Evolutionary conservation across 1,284 basidiomycete species (phyloP).

Genomic region (Agroathelia rolfsii): DNA sequence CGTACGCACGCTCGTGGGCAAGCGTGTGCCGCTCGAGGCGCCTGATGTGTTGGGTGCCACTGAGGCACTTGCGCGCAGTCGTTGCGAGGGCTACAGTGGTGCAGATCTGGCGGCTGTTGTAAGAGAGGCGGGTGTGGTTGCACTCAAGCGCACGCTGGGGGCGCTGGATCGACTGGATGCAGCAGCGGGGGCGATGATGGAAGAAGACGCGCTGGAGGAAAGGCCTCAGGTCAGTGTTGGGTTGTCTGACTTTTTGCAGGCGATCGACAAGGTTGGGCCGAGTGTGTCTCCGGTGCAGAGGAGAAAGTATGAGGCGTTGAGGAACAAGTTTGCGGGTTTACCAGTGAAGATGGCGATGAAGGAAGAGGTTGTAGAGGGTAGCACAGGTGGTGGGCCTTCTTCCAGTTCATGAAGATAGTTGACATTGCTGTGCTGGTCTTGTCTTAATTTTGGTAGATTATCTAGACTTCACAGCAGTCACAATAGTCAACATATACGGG

Average conservation of each 20-base stretch:
- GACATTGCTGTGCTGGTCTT: no score
- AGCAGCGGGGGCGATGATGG: constrained; percentile 12
- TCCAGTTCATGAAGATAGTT: no score
- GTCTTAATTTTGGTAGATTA: no score
- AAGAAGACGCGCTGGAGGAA: constrained; percentile 11
- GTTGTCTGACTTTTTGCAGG: constrained; percentile 62
- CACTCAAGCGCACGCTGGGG: constrained; percentile 66
- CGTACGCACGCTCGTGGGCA: constrained; percentile 57
- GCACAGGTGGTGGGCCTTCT: no score
- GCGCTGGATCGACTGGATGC: constrained; percentile 47
- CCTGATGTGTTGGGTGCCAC: constrained; percentile 23
- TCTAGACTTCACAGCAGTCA: no score
- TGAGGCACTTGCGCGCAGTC: constrained; percentile 42
- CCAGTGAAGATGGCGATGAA: constrained; percentile 35
- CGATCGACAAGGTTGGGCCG: constrained; percentile 78
- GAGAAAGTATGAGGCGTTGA: constrained; percentile 70
- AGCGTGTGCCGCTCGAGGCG: constrained; percentile 57
- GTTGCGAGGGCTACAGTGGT: constrained; percentile 81
- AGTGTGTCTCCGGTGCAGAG: constrained; percentile 80
- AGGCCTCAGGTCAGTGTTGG: constrained; percentile 34
- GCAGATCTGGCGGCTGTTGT: constrained; percentile 85
- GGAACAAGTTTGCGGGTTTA: constrained; percentile 73
- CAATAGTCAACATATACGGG: no score
- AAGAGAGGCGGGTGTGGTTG: constrained; percentile 82
- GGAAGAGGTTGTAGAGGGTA: no score